A percentile compares a stretch with the other conserved stretches of the same genome.
Evolutionary conservation across 768 basidiomycete genomes (phyloP).

Genomic region (Sporobolomyces pararoseus): DNA sequence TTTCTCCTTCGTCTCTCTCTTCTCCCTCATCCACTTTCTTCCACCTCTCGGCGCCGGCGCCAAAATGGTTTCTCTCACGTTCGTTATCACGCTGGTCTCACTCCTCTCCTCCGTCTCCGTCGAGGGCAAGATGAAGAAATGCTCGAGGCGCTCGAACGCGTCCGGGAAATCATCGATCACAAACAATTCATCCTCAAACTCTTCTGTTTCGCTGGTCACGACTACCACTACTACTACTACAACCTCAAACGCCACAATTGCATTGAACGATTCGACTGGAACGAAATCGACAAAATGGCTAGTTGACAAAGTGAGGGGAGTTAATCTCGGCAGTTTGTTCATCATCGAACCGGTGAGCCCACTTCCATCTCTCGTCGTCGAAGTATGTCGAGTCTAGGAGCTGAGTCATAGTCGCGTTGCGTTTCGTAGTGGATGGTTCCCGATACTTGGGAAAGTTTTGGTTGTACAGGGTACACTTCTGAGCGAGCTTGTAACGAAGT

Average conservation of each 20-base stretch:
- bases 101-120: neutral
- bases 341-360: constrained; percentile 12
- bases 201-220: too few species aligned
- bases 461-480: neutral
- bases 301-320: constrained; percentile 20
- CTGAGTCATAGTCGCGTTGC: too few species aligned
- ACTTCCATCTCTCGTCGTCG: neutral
- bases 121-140: too few species aligned
- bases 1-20: neutral
- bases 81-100: neutral
- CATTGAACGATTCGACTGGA: too few species aligned
- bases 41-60: neutral
- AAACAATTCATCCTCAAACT: too few species aligned
- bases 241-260: neutral
- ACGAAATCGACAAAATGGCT: constrained; percentile 17
- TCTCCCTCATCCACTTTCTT: neutral
- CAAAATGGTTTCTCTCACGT: neutral
- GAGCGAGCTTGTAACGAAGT: constrained; percentile 18
- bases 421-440: constrained; percentile 20
- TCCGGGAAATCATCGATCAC: too few species aligned
- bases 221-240: neutral
- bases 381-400: too few species aligned
- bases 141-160: too few species aligned
- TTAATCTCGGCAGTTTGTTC: constrained; percentile 19
- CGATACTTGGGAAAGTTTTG: constrained; percentile 6